phyloP scores from a whole-genome alignment of 1,139 yeast genomes.

The Suhomyces bolitotheri region DNA sequence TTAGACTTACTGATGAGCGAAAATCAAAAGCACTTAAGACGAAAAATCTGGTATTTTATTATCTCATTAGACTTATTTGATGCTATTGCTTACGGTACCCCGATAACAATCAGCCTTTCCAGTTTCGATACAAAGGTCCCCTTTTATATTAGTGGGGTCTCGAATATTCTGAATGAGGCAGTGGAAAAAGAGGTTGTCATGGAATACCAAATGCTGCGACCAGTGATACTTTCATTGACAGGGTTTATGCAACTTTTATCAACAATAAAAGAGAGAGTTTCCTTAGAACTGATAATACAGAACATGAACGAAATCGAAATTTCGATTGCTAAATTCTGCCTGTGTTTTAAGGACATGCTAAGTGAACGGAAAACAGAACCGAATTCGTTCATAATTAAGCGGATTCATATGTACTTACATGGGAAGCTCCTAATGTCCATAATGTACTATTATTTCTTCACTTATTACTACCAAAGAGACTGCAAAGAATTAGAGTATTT shows the following conservation, averaged over 20 bases:
- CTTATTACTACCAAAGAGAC: constrained; percentile 27
- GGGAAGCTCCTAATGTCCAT: constrained; percentile 21
- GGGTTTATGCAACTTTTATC: constrained; percentile 11
- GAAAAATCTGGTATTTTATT: constrained; percentile 30
- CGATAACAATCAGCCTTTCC: constrained; percentile 18
- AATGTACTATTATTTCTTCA: constrained; percentile 26
- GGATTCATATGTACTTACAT: constrained; percentile 11
- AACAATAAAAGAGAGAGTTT: constrained; percentile 15
- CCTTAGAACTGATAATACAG: constrained; percentile 13
- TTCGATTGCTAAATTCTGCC: constrained; percentile 13
- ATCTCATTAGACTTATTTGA: constrained; percentile 22
- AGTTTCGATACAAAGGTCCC: constrained; percentile 29
- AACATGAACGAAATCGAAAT: constrained; percentile 16
- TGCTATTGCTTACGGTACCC: constrained; percentile 17
- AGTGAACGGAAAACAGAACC: constrained; percentile 1
- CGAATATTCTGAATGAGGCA: constrained; percentile 19
- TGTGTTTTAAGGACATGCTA: constrained; percentile 9
- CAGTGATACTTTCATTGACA: constrained; percentile 5
- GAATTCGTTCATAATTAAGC: constrained; percentile 7
- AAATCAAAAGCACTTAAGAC: constrained; percentile 15
- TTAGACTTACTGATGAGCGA: constrained; percentile 11
- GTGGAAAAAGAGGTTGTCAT: constrained; percentile 24
- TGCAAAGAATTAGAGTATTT: constrained; percentile 23
- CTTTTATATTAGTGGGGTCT: constrained; percentile 17
- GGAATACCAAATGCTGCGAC: constrained; percentile 15